phyloP scores from a whole-genome alignment of 1,284 basidiomycete genomes.

The Rhodotorula sp. region DNA sequence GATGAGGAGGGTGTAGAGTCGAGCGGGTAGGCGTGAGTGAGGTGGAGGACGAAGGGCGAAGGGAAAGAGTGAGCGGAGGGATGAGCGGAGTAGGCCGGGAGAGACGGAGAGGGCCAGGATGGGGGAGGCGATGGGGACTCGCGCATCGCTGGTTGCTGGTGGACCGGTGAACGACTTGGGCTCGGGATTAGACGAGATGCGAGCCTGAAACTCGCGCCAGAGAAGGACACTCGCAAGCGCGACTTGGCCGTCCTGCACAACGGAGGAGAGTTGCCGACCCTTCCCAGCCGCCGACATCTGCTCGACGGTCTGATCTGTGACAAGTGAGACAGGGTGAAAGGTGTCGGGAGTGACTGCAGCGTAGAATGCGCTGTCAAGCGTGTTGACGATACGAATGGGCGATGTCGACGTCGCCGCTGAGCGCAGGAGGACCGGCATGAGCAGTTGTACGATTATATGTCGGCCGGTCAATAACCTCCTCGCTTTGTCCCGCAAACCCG shows the following conservation, averaged over 20 bases:
- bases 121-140: neutral
- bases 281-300: neutral
- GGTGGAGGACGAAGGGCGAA: neutral
- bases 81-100: constrained; percentile 27
- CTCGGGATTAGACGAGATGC: constrained; percentile 12
- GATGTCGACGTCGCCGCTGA: constrained; percentile 27
- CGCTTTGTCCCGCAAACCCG: neutral
- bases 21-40: neutral
- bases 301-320: constrained; percentile 1
- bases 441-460: constrained; percentile 36
- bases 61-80: constrained; percentile 12
- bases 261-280: constrained; percentile 15
- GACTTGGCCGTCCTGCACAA: constrained; percentile 12
- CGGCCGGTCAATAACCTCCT: constrained; percentile 7
- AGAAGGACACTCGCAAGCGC: constrained; percentile 24
- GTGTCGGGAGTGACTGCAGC: constrained; percentile 12
- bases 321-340: constrained; percentile 8
- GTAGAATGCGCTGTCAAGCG: constrained; percentile 38
- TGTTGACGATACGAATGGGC: constrained; percentile 36
- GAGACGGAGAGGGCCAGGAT: constrained; percentile 31
- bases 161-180: neutral
- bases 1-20: constrained; percentile 9
- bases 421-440: constrained; percentile 34
- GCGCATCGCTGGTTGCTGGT: neutral
- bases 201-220: constrained; percentile 26